Evolutionary conservation across 176 grass and related monocot genomes (phyloP), one percentile per base, ranked within the genome.

Genomic region (Echinochloa phyllopogon): DNA sequence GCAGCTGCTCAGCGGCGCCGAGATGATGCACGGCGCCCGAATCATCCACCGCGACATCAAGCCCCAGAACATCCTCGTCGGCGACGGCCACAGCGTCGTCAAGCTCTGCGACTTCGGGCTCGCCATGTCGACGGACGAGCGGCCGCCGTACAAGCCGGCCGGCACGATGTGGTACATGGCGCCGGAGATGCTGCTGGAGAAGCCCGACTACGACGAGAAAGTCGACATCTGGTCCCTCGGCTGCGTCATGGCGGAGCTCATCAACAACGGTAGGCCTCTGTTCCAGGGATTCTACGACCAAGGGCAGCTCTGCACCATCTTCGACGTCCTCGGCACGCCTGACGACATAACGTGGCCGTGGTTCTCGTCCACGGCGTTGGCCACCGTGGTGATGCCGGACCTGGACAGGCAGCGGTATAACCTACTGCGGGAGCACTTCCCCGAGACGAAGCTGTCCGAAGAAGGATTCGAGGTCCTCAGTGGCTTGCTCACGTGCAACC

Each of bases 401-500:
- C 23, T 62, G n/a, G 25, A 29, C 1, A 14, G 6, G 10, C 5
- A 27, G 52, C 52, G 5, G 23, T 2, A 21, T 33, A 86, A 57
- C 67, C 51, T 23, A 13, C 67, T 86, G 33, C 63, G 49, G 14
- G 20, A 65, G 17, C 6, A 44, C 36, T 87, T 87, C 72, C 85
- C 85, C 16, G 11, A 8, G 58, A 42, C 27, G 27, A 37, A 68
- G 2, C 55, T 87, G 13, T 87, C 76, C n/a, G 14, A 39, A 27
- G 20, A 65, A 6, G 85, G 85, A 2, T 87, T 87, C 79, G 53
- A 82, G 9, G 18, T 87, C 3, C 25, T 87, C 33, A 71, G 40
- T 0, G 56, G 53, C 42, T 68, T 87, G 50, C 55, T 87, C 59
- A 75, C 56, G 6, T 87, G 70, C 71, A 66, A 75, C 27, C 85